A percentile compares a stretch with the other conserved stretches of the same genome.
These are phyloP conservation scores for Exophiala bonariae DNA, from an alignment of 2,329 filamentous ascomycete genomes.

Conservation along the genomic window DNA sequence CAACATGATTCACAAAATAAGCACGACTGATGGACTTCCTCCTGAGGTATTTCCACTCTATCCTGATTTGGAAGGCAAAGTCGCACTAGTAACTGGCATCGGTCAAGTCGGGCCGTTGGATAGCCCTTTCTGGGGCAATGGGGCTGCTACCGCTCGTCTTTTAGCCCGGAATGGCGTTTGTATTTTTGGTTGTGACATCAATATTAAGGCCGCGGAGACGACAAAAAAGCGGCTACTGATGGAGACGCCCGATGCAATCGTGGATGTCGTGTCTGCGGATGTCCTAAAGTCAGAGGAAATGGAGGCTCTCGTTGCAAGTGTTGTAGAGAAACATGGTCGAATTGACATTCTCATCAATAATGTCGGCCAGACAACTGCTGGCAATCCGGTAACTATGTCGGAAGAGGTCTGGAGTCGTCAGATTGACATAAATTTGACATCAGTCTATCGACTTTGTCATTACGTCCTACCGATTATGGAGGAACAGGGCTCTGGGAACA, in stretches of 20 bases:
- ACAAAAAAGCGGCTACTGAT: slow-evolving; percentile 42
- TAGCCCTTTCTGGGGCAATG: slow-evolving; percentile 51
- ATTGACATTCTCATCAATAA: slow-evolving; percentile 61
- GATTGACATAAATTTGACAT: slow-evolving; percentile 56
- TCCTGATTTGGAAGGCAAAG: slow-evolving; percentile 27
- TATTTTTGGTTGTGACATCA: slow-evolving; percentile 54
- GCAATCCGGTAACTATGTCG: slow-evolving; percentile 45
- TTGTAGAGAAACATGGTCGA: slow-evolving; percentile 51
- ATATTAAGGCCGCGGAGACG: slow-evolving; percentile 40
- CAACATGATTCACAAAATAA: too few relatives aligned
- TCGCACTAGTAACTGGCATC: slow-evolving; percentile 31
- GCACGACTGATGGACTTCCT: too few relatives aligned
- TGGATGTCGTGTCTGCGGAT: slow-evolving; percentile 45
- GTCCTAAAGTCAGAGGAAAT: slow-evolving; percentile 54
- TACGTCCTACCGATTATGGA: slow-evolving; percentile 57
- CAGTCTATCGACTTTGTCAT: slow-evolving; percentile 54
- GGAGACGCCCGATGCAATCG: slow-evolving; percentile 35
- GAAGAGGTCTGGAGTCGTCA: slow-evolving; percentile 52
- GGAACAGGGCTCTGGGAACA: slow-evolving; percentile 41
- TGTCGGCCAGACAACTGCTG: slow-evolving; percentile 55
- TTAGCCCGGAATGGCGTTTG: slow-evolving; percentile 50
- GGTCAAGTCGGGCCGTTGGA: slow-evolving; percentile 37
- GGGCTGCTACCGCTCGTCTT: slow-evolving; percentile 49
- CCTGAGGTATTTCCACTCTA: too few relatives aligned
- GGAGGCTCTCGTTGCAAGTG: slow-evolving; percentile 51